Evolutionary conservation across 2,329 filamentous ascomycete species (phyloP), one percentile per base, ranked within the genome.

Genomic region (Botryotinia globosa): DNA sequence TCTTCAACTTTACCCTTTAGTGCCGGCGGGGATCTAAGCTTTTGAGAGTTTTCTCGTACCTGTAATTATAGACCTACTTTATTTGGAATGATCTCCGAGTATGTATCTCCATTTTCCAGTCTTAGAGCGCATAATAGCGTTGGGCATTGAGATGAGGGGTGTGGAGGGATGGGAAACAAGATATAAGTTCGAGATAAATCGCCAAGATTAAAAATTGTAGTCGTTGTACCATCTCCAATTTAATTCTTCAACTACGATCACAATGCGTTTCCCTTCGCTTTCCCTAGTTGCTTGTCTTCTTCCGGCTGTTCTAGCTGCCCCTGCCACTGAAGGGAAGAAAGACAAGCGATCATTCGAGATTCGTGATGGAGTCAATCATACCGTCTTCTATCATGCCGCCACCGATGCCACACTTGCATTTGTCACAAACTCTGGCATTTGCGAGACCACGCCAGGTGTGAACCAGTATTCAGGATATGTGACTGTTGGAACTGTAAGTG

Each of bases 381-480:
- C 81, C 25, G 81, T 86, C 51, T 86, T 85, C 73, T 82, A 86
- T 74, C 85, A 87, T 77, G 81, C 81, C n/a, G 82, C 82, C 1
- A 85, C 85, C 1, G 81, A 81, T 58, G 81, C 83, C 1, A 83
- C 79, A 39, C 75, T 87, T 62, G 82, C 85, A 34, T 86, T 83
- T 72, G 85, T 87, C 39, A 83, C 82, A 37, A 86, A 87, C 75
- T 86, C 85, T 0, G 82, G 85, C 62, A 82, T 86, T 71, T 87
- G 85, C 75, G 85, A 87, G 78, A 86, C 84, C 0, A 87, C 85
- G 0, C 80, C 82, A 0, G 83, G 84, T 1, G 85, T 87, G 2
- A 86, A 84, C 44, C 84, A 85, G 73, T 85, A 85, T 76, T 86
- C 84, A 6, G 85, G 85, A 12, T 87, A 87, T 80, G 67, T 89